Percentiles rank a stretch among this genome's conserved stretches.
phyloP scores from a whole-genome alignment of 768 basidiomycete genomes.

The Tylopilus balloui region DNA sequence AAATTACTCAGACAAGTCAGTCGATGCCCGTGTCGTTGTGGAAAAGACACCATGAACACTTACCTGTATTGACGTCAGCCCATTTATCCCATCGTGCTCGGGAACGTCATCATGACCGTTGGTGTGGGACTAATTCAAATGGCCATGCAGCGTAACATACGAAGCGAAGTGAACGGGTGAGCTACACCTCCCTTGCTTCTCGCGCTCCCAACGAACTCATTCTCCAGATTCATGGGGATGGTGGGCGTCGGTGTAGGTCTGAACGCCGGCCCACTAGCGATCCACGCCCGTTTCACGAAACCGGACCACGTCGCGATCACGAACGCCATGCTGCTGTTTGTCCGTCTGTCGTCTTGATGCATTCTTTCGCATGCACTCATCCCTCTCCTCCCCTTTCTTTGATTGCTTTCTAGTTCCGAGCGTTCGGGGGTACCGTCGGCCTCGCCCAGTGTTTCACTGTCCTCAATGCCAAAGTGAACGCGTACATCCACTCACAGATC shows the following conservation, averaged over 20 bases:
- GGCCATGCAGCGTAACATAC: conserved; percentile 37
- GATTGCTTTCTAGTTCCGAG: conserved; percentile 34
- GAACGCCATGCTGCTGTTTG: conserved; percentile 43
- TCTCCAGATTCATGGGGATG: conserved; percentile 40
- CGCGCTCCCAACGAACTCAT: not conserved
- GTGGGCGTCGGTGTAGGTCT: conserved; percentile 43
- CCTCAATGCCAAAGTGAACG: conserved; percentile 39
- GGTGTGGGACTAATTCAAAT: conserved; percentile 40
- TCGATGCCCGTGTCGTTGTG: not conserved
- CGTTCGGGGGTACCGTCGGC: conserved; percentile 50
- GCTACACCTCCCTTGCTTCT: not conserved
- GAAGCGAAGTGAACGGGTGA: conserved; percentile 35
- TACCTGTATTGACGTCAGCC: conserved; percentile 29
- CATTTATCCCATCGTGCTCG: conserved; percentile 38
- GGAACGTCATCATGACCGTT: conserved; percentile 36
- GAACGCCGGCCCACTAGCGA: conserved; percentile 33
- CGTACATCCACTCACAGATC: conserved; percentile 25
- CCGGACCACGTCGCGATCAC: conserved; percentile 40
- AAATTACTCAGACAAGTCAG: conserved; percentile 35
- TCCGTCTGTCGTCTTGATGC: conserved; percentile 21
- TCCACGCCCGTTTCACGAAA: conserved; percentile 45
- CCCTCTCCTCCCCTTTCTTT: not conserved
- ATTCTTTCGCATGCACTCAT: not conserved
- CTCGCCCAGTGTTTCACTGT: conserved; percentile 51
- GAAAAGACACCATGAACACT: not conserved